Evolutionary conservation across 2,329 filamentous ascomycete genomes (phyloP).

Genomic region (Penicillium sp.): DNA sequence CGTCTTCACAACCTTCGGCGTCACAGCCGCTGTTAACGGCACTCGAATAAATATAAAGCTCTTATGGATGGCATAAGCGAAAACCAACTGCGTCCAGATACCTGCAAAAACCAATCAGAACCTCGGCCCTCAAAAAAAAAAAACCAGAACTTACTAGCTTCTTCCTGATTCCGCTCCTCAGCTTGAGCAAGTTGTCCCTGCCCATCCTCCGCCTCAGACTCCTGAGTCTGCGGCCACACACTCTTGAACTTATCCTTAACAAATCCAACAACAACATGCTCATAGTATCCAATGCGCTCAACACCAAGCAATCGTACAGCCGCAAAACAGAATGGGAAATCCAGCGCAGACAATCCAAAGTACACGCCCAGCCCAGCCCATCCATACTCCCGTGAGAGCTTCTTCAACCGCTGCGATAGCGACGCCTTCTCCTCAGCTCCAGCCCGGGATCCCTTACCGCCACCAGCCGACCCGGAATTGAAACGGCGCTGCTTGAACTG

Average conservation of each 20-base stretch:
- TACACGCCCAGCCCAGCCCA: constrained; percentile 95
- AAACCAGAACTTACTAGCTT: constrained; percentile 65
- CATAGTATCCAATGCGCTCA: constrained; percentile 70
- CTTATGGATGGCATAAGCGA: constrained; percentile 97
- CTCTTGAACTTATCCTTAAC: constrained; percentile 32
- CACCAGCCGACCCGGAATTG: constrained; percentile 18
- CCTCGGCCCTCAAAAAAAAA: background rate
- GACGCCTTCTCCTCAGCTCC: constrained; percentile 42
- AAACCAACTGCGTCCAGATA: constrained; percentile 79
- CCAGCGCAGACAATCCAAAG: constrained; percentile 73
- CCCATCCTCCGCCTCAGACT: constrained; percentile 12
- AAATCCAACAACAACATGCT: constrained; percentile 44
- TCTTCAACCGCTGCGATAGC: constrained; percentile 71
- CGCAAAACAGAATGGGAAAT: constrained; percentile 94
- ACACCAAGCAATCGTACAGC: constrained; percentile 79
- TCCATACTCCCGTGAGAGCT: constrained; percentile 87
- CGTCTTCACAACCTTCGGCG: constrained; percentile 89
- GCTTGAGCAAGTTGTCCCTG: constrained; percentile 57
- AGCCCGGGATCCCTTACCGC: constrained; percentile 9
- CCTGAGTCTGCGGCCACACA: constrained; percentile 39
- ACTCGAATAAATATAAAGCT: constrained; percentile 96
- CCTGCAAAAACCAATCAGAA: constrained; percentile 41
- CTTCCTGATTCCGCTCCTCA: constrained; percentile 59
- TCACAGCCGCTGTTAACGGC: constrained; percentile 82
- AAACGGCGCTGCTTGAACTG: constrained; percentile 20